These are phyloP conservation scores for Chaetomiaceae sp. DNA, from an alignment of 2,329 filamentous ascomycete species.

Conservation along the genomic window DNA sequence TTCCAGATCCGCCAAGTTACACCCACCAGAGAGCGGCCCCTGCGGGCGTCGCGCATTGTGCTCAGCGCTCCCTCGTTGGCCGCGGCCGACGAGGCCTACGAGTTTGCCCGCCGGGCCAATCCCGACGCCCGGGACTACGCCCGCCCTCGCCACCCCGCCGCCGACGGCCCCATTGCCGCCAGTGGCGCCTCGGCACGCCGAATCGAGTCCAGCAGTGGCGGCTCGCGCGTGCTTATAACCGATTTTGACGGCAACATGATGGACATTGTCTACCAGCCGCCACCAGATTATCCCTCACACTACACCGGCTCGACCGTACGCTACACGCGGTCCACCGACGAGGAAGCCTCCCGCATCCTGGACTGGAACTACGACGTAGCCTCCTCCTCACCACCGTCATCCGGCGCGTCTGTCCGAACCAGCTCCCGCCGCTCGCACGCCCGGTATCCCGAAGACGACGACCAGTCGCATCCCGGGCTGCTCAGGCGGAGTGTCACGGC, in stretches of 20 bases:
- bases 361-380: conserved; percentile 45
- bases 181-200: conserved; percentile 17
- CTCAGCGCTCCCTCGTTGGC: conserved; percentile 62
- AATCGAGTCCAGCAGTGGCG: conserved; percentile 26
- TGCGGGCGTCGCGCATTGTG: conserved; percentile 47
- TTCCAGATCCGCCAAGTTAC: conserved; percentile 41
- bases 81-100: conserved; percentile 66
- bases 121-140: conserved; percentile 31
- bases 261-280: conserved; percentile 61
- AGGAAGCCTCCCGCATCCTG: conserved; percentile 40
- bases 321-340: conserved; percentile 32
- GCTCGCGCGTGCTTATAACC: conserved; percentile 51
- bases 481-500: conserved; percentile 28
- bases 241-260: conserved; percentile 82
- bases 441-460: conserved; percentile 30
- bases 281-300: conserved; percentile 31
- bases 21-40: conserved; percentile 33
- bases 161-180: conserved; percentile 16
- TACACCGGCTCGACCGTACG: conserved; percentile 32
- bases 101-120: conserved; percentile 58
- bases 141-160: conserved; percentile 19
- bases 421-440: conserved; percentile 23
- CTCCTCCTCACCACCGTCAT: conserved; percentile 23
- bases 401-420: conserved; percentile 17
- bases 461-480: conserved; percentile 8